phyloP scores from a whole-genome alignment of 768 basidiomycete genomes.

The Crucibulum laeve region DNA sequence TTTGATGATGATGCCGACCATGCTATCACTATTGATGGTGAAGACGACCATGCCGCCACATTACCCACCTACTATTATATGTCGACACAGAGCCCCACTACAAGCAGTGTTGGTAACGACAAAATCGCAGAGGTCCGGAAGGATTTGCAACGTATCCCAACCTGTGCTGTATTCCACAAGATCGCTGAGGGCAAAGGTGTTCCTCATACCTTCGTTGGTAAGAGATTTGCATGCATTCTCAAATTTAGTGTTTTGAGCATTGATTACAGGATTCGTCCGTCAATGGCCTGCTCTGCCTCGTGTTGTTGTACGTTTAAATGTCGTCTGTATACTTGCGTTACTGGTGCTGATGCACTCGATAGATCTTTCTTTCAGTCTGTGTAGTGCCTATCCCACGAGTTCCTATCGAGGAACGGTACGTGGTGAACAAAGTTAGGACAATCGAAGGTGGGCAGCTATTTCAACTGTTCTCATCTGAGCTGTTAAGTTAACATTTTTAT shows the following conservation, averaged over 20 bases:
- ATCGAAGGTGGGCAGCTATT: constrained; percentile 36
- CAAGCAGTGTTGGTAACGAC: constrained; percentile 12
- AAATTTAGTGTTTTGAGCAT: neutral
- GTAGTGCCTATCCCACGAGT: constrained; percentile 49
- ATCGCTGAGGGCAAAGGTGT: constrained; percentile 47
- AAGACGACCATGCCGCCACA: constrained; percentile 5
- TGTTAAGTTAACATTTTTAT: neutral
- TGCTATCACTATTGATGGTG: constrained; percentile 10
- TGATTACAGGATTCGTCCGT: constrained; percentile 43
- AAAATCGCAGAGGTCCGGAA: constrained; percentile 16
- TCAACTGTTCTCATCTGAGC: neutral
- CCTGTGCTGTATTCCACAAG: constrained; percentile 58
- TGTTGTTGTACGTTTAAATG: constrained; percentile 44
- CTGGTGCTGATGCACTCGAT: neutral
- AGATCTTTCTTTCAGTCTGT: constrained; percentile 63
- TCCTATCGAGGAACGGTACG: constrained; percentile 44
- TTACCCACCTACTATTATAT: neutral
- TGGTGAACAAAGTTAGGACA: constrained; percentile 52
- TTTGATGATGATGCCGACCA: constrained; percentile 6
- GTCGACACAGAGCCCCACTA: neutral
- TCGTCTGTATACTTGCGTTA: neutral
- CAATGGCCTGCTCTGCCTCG: constrained; percentile 70
- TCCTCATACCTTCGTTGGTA: constrained; percentile 60
- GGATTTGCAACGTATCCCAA: constrained; percentile 37
- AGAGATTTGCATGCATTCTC: neutral